Conservation (phyloP, 495 filamentous ascomycete genomes). For the Penicillium bovifimosum region DNA sequence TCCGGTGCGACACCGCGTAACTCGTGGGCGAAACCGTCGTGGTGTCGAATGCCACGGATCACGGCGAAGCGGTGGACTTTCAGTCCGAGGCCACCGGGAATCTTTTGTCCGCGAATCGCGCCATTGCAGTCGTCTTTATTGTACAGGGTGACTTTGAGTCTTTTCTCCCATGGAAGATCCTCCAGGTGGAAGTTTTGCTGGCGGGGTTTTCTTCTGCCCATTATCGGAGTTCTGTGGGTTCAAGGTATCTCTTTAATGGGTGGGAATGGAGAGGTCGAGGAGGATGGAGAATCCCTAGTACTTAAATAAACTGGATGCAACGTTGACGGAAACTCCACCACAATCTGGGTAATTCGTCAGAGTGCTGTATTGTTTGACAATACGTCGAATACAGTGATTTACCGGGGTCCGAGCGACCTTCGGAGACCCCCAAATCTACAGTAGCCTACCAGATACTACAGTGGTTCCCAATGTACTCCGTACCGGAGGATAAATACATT, state of each 20-base stretch:
- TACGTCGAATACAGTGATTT: too few species aligned
- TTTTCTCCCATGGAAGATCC: conserved; percentile 6
- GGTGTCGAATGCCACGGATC: conserved; percentile 13
- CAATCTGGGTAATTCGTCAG: too few species aligned
- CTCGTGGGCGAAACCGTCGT: conserved; percentile 10
- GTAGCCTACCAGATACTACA: too few species aligned
- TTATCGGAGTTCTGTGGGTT: conserved; percentile 1
- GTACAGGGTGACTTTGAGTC: conserved; percentile 5
- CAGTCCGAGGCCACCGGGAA: conserved; percentile 3
- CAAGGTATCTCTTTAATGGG: conserved; percentile 1
- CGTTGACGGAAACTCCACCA: too few species aligned
- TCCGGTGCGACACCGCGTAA: too few species aligned
- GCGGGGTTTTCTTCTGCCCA: conserved; percentile 6
- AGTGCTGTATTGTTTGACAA: too few species aligned
- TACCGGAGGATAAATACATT: too few species aligned
- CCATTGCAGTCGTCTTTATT: conserved; percentile 8
- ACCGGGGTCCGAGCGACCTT: too few species aligned
- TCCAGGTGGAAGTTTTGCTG: too few species aligned
- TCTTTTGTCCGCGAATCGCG: conserved; percentile 5
- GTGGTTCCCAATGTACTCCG: too few species aligned
- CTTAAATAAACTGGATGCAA: conserved; percentile 5
- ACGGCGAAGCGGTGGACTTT: conserved; percentile 1
- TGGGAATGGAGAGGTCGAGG: not conserved
- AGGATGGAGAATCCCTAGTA: conserved; percentile 6
- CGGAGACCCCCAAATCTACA: too few species aligned